A percentile compares a stretch with the other conserved stretches of the same genome.
Conservation (phyloP, 345 rosid species). For the Microthlaspi erraticum region DNA sequence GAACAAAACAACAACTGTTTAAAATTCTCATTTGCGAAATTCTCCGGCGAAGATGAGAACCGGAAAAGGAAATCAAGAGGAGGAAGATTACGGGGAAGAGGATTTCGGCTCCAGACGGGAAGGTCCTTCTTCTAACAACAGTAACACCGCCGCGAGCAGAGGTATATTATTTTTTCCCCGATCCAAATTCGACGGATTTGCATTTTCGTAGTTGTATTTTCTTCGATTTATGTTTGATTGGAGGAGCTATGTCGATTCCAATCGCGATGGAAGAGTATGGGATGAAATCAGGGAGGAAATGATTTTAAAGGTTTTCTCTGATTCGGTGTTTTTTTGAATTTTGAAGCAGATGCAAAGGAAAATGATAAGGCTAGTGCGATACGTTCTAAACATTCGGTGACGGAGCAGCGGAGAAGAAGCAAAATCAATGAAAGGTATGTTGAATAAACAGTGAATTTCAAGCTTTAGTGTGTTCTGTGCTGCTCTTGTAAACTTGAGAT, state of each 20-base stretch:
- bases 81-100: constrained; percentile 82
- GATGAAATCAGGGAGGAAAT: neutral
- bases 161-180: constrained; percentile 48
- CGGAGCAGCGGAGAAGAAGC: constrained; percentile 94
- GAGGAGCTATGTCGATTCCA: constrained; percentile 4
- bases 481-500: neutral
- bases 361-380: constrained; percentile 72
- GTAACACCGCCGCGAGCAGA: constrained; percentile 42
- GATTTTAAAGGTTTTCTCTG: neutral
- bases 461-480: neutral
- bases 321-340: constrained; percentile 27
- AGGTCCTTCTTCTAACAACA: constrained; percentile 57
- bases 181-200: constrained; percentile 43
- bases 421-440: constrained; percentile 92
- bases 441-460: neutral
- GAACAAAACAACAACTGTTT: neutral
- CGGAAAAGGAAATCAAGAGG: constrained; percentile 72
- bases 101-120: constrained; percentile 68
- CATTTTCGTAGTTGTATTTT: constrained; percentile 13
- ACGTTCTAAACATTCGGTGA: constrained; percentile 94
- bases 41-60: constrained; percentile 63
- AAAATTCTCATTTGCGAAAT: neutral
- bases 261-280: constrained; percentile 18
- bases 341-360: constrained; percentile 69
- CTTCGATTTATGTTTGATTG: constrained; percentile 14